Percentiles rank a stretch among this genome's conserved stretches.
These are phyloP conservation scores for Mimosa bimucronata DNA, from an alignment of 306 rosid genomes.

Conservation along the genomic window DNA sequence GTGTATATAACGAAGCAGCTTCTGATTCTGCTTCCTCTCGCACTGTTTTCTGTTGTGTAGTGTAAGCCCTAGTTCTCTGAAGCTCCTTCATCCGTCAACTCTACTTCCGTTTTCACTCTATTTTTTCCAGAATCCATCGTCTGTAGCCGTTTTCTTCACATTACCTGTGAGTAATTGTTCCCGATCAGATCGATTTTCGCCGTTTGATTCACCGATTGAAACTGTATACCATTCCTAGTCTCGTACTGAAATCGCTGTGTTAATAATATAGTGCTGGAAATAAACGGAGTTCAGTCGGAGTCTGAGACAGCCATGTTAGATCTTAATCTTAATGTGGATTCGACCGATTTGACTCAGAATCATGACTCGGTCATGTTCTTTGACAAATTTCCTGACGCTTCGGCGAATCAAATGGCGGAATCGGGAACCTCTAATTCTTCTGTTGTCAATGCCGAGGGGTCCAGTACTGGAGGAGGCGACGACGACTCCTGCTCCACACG, in stretches of 20 bases:
- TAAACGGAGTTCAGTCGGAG: constrained; percentile 38
- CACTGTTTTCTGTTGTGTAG: constrained; percentile 7
- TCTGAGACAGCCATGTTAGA: constrained; percentile 68
- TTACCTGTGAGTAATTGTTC: constrained; percentile 22
- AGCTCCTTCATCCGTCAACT: background rate
- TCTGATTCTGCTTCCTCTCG: constrained; percentile 16
- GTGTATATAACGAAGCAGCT: constrained; percentile 1
- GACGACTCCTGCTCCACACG: constrained; percentile 88
- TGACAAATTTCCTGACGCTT: constrained; percentile 56
- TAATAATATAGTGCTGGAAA: background rate
- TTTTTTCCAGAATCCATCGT: constrained; percentile 21
- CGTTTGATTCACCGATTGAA: constrained; percentile 37
- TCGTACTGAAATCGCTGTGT: constrained; percentile 24
- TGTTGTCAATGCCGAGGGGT: constrained; percentile 90
- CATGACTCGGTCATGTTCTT: constrained; percentile 41
- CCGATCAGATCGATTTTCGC: constrained; percentile 43
- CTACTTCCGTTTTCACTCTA: background rate
- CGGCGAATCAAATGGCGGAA: constrained; percentile 80
- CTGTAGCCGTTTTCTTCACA: constrained; percentile 35
- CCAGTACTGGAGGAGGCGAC: constrained; percentile 67
- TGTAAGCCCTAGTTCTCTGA: background rate
- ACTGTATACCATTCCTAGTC: constrained; percentile 33
- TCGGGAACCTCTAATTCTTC: constrained; percentile 96
- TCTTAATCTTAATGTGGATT: constrained; percentile 81
- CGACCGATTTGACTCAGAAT: constrained; percentile 58